Evolutionary conservation across 208 protist species (phyloP), one percentile per base, ranked within the genome.

Genomic region (Acanthamoeba royreba): DNA sequence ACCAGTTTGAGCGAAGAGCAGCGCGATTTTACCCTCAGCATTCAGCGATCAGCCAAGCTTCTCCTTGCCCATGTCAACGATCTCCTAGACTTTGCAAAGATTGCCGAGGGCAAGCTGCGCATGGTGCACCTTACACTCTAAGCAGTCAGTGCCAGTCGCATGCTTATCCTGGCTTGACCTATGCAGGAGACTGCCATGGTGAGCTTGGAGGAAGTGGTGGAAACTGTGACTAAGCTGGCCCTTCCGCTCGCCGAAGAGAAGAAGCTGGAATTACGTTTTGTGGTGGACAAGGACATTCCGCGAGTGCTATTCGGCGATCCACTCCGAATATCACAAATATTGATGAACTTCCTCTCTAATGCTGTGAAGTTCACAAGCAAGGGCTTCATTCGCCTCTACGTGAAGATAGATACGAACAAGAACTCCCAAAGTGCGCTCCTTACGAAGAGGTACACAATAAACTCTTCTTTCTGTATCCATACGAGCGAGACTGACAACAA

Each of bases 61-160:
- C 61, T 92, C 22, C 61, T 77, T 2, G 86, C 86, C 25, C 49
- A 77, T 42, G 58, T 92, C 42, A 77, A 66, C 55, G 86, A 92
- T 42, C 43, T 92, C 8, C 61, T 92, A 11, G 86, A 92, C 55
- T 77, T 92, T 53, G 49, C 86, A 33, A 92, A 92, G 58, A 92
- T 92, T 11, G 61, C 49, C 25, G 86, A 66, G 11, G 86, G 58
- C 38, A 92, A 74, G 40, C 40, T 92, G 1, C 40, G 72, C 72
- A 83, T 83, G 72, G 66, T 79, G 9, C 66, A 5, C 13, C 1
- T 40, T 11, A 5, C 22, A n/a, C 4, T 40, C 15, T 15, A 4
- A 5, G 8, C 63, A 8, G 38, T 40, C 66, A 0, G 4, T 46
- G 19, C 35, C 1, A 9, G 38, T 28, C 66, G 2, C 1, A 8